These are phyloP conservation scores for Paulownia fortunei DNA, from an alignment of 257 asterid species.

Conservation along the genomic window DNA sequence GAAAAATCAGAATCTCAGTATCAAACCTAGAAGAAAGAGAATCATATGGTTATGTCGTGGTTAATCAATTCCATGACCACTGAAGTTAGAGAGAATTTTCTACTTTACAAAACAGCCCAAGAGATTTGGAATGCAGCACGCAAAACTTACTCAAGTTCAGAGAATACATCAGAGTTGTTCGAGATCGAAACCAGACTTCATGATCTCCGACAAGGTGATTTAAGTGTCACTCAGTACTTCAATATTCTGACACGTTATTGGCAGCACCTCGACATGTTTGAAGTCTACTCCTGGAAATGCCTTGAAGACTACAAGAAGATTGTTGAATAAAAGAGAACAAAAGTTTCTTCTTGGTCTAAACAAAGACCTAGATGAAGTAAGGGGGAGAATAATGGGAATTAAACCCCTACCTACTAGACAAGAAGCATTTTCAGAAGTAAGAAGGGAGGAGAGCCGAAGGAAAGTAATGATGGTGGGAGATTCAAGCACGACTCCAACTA, in stretches of 20 bases:
- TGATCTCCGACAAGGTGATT: conserved; percentile 15
- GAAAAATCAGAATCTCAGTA: no score
- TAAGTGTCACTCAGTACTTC: conserved; percentile 6
- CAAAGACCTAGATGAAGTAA: conserved; percentile 21
- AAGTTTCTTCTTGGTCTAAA: no score
- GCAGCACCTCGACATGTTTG: conserved; percentile 10
- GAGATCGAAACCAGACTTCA: conserved; percentile 13
- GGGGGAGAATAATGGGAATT: conserved; percentile 1
- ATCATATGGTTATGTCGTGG: no score
- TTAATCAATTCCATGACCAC: no score
- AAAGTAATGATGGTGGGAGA: background rate
- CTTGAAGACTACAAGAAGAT: background rate
- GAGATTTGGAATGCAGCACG: conserved; percentile 20
- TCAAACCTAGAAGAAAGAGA: no score
- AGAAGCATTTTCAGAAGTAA: conserved; percentile 1
- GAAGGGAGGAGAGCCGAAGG: conserved; percentile 1
- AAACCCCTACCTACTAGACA: background rate
- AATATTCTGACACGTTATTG: conserved; percentile 12
- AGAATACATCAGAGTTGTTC: conserved; percentile 10
- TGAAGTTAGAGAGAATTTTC: no score
- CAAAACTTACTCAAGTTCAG: background rate
- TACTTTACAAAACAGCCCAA: conserved; percentile 1
- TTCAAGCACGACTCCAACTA: no score
- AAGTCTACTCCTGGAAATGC: conserved; percentile 10
- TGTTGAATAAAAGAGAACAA: conserved; percentile 21